Percentiles rank a stretch among this genome's conserved stretches.
These are phyloP conservation scores for Kwoniella sp. DNA, from an alignment of 768 basidiomycete species.

Conservation along the genomic window DNA sequence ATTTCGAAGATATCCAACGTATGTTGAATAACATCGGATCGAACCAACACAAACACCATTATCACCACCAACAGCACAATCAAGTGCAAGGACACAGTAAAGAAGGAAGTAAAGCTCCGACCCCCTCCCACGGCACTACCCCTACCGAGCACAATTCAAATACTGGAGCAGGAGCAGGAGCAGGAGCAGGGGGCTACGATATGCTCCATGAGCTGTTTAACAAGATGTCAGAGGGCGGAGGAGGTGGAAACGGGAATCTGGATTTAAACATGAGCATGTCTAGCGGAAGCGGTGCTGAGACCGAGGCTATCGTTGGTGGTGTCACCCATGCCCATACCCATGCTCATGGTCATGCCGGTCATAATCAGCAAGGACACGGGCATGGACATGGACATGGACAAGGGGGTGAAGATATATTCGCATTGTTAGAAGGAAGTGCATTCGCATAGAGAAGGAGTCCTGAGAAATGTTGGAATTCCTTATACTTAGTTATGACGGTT, in stretches of 20 bases:
- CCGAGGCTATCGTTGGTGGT: conserved; percentile 20
- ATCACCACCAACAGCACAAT: conserved; percentile 1
- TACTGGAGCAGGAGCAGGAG: background rate
- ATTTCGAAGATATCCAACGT: conserved; percentile 21
- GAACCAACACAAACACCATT: background rate
- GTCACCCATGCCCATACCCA: background rate
- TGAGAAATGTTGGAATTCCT: no score
- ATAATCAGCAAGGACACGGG: background rate
- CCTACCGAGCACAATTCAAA: no score
- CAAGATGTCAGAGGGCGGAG: conserved; percentile 8
- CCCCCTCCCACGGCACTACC: background rate
- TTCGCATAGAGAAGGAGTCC: no score
- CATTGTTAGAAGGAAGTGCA: conserved; percentile 18
- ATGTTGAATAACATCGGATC: conserved; percentile 20
- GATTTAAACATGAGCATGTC: background rate
- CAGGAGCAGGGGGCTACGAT: conserved; percentile 8
- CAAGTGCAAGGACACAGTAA: background rate
- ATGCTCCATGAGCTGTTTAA: conserved; percentile 21
- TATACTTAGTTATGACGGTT: no score
- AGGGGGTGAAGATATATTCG: conserved; percentile 21
- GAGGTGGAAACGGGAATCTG: background rate
- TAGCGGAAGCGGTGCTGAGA: conserved; percentile 15
- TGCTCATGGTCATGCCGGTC: no score
- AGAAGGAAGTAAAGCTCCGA: background rate
- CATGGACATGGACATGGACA: background rate